A percentile compares a stretch with the other conserved stretches of the same genome.
phyloP scores from a whole-genome alignment of 805 yeast species.

The Saccharomycopsis olivae region DNA sequence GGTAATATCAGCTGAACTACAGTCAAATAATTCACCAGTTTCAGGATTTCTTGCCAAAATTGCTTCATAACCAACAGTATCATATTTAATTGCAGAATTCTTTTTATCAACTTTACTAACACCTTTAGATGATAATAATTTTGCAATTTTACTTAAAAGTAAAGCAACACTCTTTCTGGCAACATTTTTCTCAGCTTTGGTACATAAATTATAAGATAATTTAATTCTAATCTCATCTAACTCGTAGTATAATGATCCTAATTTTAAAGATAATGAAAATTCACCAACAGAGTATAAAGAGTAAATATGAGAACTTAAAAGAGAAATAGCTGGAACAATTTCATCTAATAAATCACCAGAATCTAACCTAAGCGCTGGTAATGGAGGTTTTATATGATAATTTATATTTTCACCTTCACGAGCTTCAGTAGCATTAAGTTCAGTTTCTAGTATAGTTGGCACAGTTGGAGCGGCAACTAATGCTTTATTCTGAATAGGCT shows the following conservation, averaged over 20 bases:
- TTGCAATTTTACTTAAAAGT: conserved; percentile 48
- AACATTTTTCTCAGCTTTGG: conserved; percentile 38
- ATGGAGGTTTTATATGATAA: conserved; percentile 35
- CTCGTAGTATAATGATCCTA: conserved; percentile 41
- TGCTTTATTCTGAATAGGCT: conserved; percentile 20
- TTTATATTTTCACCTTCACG: conserved; percentile 21
- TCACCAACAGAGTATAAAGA: conserved; percentile 65
- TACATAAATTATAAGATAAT: conserved; percentile 39
- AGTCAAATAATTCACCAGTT: conserved; percentile 46
- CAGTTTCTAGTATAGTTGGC: conserved; percentile 29
- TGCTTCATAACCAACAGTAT: conserved; percentile 57
- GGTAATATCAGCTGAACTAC: conserved; percentile 20
- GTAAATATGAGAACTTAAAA: conserved; percentile 53
- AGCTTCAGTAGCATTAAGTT: conserved; percentile 23
- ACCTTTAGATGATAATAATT: conserved; percentile 41
- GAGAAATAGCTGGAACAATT: conserved; percentile 43
- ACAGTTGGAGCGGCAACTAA: conserved; percentile 19
- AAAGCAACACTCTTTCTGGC: conserved; percentile 43
- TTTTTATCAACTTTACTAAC: conserved; percentile 22
- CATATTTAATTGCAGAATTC: conserved; percentile 26
- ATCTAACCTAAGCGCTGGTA: conserved; percentile 41
- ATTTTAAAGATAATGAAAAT: conserved; percentile 47
- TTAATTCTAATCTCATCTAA: conserved; percentile 50
- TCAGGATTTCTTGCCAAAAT: conserved; percentile 52
- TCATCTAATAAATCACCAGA: conserved; percentile 42